Base-by-base conservation (phyloP, 495 filamentous ascomycete genomes). In the Neurospora africana region DNA sequence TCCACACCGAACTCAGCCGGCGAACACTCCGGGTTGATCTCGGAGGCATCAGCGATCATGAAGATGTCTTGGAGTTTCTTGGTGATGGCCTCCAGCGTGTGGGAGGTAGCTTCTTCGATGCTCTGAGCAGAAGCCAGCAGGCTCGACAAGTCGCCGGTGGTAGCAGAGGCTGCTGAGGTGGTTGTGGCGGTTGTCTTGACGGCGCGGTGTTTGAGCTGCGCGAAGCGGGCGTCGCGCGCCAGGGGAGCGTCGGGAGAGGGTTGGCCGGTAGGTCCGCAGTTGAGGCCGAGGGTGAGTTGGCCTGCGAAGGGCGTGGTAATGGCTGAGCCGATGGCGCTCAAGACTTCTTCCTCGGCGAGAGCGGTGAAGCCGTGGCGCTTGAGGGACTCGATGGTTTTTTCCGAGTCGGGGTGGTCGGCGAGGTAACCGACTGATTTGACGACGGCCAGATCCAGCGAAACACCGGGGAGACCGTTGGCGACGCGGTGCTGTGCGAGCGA, bases 361-460 rank as follows among this genome's bases (percentile, higher is more conserved):
- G 71, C 43, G 30, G 69, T 74, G 67, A 77, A 74, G 0, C 78
- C 78, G n/a, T 78, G 77, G 0, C 71, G 68, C 23, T 74, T 70
- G 2, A 79, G 75, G 0, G 75, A 30, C 0, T 75, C 72, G 17
- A 78, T 70, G 0, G 73, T 77, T 41, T 76, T 76, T 19, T 70
- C 68, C 0, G 71, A 47, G 15, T 76, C 71, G 7, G 69, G 68
- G 3, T 71, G 47, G 19, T 78, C 76, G 33, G 78, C 79, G 5
- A 81, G 74, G 47, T 76, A 79, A 1, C 83, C 83, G 19, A 81
- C 78, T 4, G 78, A 79, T 37, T 77, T 78, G 23, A 84, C 79
- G 10, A 80, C 76, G 11, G 87, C 71, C 76, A 90, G 78, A 41
- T 87, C 83, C 41, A 89, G 37, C 37, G 37, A 38, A 0, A 80